These are phyloP conservation scores for Bolboschoenus planiculmis DNA, from an alignment of 176 grass and related monocot species.

Conservation along the genomic window DNA sequence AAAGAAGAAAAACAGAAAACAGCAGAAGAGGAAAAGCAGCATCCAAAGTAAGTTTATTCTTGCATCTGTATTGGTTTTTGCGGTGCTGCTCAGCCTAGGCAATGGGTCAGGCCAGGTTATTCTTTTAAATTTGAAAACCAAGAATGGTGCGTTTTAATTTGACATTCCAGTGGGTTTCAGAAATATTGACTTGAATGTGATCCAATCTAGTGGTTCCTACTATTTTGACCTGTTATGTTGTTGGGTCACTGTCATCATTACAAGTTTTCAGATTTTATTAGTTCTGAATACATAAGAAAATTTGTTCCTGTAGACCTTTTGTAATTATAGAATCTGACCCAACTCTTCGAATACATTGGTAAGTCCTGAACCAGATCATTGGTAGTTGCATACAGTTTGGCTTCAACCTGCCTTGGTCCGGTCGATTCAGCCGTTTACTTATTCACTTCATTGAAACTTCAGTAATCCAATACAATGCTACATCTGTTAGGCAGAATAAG, in stretches of 20 bases:
- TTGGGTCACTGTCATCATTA: not conserved
- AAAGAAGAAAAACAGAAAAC: conserved; percentile 36
- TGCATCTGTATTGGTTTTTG: conserved; percentile 2
- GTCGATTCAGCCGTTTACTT: no score
- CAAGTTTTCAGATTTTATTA: not conserved
- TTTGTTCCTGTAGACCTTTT: not conserved
- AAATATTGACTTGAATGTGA: conserved; percentile 8
- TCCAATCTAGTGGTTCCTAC: not conserved
- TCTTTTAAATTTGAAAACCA: conserved; percentile 11
- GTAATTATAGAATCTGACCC: not conserved
- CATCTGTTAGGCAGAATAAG: not conserved
- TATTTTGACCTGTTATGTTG: not conserved
- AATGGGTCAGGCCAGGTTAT: conserved; percentile 22
- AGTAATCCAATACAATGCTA: not conserved
- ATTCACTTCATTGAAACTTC: not conserved
- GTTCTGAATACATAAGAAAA: not conserved
- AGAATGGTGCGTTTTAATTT: not conserved
- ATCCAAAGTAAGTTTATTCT: conserved; percentile 44
- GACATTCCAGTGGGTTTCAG: conserved; percentile 13
- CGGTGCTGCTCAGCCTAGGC: conserved; percentile 13
- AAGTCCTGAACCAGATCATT: not conserved
- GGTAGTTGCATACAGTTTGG: not conserved
- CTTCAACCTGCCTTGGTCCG: no score
- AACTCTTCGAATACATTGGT: not conserved
- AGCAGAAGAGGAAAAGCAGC: conserved; percentile 28